phyloP scores from a whole-genome alignment of 1,284 basidiomycete genomes.

The Kalmanozyma brasiliensis region DNA sequence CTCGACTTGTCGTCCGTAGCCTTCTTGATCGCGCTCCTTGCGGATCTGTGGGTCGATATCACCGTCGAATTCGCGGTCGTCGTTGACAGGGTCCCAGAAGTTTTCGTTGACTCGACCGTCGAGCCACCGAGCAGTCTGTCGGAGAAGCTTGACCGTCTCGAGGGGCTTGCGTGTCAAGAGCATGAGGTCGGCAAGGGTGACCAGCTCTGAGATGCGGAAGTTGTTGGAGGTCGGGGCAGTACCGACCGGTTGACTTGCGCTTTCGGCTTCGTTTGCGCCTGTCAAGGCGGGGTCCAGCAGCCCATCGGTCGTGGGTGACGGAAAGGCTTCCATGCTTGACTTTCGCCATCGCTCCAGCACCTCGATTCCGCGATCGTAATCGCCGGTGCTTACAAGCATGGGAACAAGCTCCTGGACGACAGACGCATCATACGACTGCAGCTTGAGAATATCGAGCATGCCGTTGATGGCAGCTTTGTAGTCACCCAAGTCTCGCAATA shows the following conservation, averaged over 20 bases:
- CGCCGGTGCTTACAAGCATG: constrained; percentile 78
- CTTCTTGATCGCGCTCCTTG: constrained; percentile 59
- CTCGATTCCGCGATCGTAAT: constrained; percentile 75
- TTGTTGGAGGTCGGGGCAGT: constrained; percentile 22
- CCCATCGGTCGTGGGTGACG: constrained; percentile 46
- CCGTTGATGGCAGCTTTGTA: constrained; percentile 81
- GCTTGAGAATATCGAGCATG: constrained; percentile 79
- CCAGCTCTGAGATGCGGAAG: constrained; percentile 69
- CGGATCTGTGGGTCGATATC: constrained; percentile 38
- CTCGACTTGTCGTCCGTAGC: constrained; percentile 63
- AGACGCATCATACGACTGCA: constrained; percentile 81
- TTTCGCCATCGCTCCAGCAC: constrained; percentile 77
- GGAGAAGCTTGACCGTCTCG: constrained; percentile 77
- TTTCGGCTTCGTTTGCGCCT: constrained; percentile 6
- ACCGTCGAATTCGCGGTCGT: constrained; percentile 85
- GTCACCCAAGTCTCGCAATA: constrained; percentile 81
- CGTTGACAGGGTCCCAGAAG: constrained; percentile 80
- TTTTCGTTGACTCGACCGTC: constrained; percentile 80
- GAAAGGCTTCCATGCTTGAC: constrained; percentile 63
- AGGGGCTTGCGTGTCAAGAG: constrained; percentile 78
- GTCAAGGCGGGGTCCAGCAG: constrained; percentile 30
- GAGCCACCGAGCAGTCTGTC: constrained; percentile 85
- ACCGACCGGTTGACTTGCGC: background rate
- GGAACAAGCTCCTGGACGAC: constrained; percentile 83
- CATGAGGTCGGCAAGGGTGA: constrained; percentile 84